Conservation (phyloP, 2,329 filamentous ascomycete genomes). For the Colletotrichum sp. region DNA sequence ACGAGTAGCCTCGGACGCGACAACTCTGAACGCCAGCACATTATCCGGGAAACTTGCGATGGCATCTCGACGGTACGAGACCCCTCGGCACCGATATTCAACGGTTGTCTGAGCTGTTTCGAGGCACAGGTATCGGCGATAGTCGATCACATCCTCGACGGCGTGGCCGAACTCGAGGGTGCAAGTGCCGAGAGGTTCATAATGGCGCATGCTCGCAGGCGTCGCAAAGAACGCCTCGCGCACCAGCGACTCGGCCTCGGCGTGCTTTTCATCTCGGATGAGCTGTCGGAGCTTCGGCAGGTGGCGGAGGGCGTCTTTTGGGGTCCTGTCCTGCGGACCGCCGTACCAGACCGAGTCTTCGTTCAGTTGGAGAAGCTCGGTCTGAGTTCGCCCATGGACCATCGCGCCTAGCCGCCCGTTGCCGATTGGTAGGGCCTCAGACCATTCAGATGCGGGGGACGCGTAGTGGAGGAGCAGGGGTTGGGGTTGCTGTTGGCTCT, state of each 20-base stretch:
- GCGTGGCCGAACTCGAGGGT: slow-evolving; percentile 44
- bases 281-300: slow-evolving; percentile 38
- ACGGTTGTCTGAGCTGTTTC: slow-evolving; percentile 1
- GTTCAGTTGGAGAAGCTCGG: slow-evolving; percentile 47
- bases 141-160: slow-evolving; percentile 13
- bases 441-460: slow-evolving; percentile 33
- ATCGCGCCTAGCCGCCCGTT: slow-evolving; percentile 45
- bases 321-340: slow-evolving; percentile 41
- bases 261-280: slow-evolving; percentile 35
- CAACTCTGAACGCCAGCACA: slow-evolving; percentile 24
- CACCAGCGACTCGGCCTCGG: slow-evolving; percentile 22
- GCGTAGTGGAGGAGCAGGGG: slow-evolving; percentile 29
- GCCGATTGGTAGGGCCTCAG: slow-evolving; percentile 42
- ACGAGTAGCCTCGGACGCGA: slow-evolving; percentile 17
- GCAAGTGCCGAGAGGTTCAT: slow-evolving; percentile 43
- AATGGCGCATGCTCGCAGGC: slow-evolving; percentile 50
- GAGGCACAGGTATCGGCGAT: slow-evolving; percentile 21
- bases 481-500: not conserved
- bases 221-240: slow-evolving; percentile 45
- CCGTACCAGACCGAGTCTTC: slow-evolving; percentile 52
- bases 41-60: slow-evolving; percentile 28
- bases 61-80: slow-evolving; percentile 25
- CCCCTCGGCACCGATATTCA: slow-evolving; percentile 15
- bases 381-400: slow-evolving; percentile 38
- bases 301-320: slow-evolving; percentile 35